Evolutionary conservation across 2,329 filamentous ascomycete genomes (phyloP).

Genomic region (Talaromyces sp.): DNA sequence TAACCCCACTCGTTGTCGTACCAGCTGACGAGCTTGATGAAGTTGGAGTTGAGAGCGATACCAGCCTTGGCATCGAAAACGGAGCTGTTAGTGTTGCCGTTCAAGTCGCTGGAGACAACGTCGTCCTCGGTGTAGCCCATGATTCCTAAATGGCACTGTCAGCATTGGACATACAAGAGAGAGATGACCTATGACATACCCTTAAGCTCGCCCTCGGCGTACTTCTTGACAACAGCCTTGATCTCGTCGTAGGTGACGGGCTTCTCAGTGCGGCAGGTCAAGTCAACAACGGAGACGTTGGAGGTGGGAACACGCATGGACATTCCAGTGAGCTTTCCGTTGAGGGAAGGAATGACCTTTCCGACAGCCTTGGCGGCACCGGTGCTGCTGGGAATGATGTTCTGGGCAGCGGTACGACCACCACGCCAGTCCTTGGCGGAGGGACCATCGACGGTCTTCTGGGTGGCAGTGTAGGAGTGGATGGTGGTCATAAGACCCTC

Average conservation of each 20-base stretch:
- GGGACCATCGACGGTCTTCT: constrained; percentile 98
- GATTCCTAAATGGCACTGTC: constrained; percentile 58
- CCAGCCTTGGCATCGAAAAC: constrained; percentile 99
- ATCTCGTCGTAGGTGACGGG: constrained; percentile 71
- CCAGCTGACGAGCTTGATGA: constrained; percentile 97
- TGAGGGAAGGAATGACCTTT: constrained; percentile 97
- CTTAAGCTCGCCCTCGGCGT: constrained; percentile 78
- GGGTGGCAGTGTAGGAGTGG: constrained; percentile 99
- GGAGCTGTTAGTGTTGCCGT: constrained; percentile 88
- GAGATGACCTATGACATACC: constrained; percentile 48
- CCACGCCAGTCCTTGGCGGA: constrained; percentile 99
- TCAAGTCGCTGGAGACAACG: constrained; percentile 88
- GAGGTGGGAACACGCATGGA: constrained; percentile 97
- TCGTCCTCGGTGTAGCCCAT: constrained; percentile 97
- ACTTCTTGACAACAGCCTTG: constrained; percentile 86
- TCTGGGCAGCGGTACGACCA: constrained; percentile 96
- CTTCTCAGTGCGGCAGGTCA: constrained; percentile 94
- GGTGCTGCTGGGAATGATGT: constrained; percentile 99
- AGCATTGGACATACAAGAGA: neutral
- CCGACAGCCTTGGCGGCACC: constrained; percentile 99
- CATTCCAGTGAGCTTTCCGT: constrained; percentile 99
- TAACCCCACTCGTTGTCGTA: constrained; percentile 99
- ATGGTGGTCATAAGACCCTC: constrained; percentile 99
- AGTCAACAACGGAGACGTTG: constrained; percentile 98
- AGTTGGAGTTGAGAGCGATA: constrained; percentile 97